Conservation (phyloP, 1,284 basidiomycete genomes). For the Mycena sp. region DNA sequence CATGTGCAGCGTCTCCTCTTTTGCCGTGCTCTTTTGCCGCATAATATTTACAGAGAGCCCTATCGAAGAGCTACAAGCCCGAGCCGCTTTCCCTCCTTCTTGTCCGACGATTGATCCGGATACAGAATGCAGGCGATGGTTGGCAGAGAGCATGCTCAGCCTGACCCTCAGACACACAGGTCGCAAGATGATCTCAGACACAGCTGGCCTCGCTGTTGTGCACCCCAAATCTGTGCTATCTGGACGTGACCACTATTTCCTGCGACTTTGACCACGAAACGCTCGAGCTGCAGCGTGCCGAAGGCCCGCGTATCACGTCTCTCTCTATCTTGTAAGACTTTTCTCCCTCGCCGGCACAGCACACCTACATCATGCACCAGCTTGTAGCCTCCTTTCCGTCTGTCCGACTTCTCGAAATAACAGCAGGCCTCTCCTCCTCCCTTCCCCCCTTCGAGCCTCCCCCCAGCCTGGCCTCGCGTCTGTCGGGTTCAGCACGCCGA, state of each 20-base stretch:
- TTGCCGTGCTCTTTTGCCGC: constrained; percentile 19
- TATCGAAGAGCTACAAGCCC: background rate
- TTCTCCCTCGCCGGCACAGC: background rate
- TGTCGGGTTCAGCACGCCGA: constrained; percentile 8
- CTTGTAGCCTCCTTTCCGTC: constrained; percentile 19
- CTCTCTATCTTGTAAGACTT: constrained; percentile 22
- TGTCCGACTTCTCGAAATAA: constrained; percentile 24
- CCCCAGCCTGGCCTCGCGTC: constrained; percentile 3
- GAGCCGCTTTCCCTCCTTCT: constrained; percentile 14
- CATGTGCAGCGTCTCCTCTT: constrained; percentile 24
- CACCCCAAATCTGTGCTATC: constrained; percentile 19
- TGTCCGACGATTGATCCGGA: constrained; percentile 17
- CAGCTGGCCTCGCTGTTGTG: constrained; percentile 19
- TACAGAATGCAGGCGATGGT: constrained; percentile 19
- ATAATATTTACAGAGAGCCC: constrained; percentile 20
- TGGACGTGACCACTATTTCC: constrained; percentile 22
- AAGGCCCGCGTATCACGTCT: constrained; percentile 13
- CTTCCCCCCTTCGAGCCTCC: constrained; percentile 19
- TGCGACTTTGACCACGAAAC: constrained; percentile 15
- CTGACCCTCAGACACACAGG: constrained; percentile 23
- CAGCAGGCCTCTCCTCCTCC: background rate
- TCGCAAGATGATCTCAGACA: background rate
- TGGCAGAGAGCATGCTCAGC: constrained; percentile 15
- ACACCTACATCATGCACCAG: constrained; percentile 16
- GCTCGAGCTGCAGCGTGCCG: background rate